These are phyloP conservation scores for Afroboletus lepidellus DNA, from an alignment of 1,284 basidiomycete genomes.

Conservation along the genomic window DNA sequence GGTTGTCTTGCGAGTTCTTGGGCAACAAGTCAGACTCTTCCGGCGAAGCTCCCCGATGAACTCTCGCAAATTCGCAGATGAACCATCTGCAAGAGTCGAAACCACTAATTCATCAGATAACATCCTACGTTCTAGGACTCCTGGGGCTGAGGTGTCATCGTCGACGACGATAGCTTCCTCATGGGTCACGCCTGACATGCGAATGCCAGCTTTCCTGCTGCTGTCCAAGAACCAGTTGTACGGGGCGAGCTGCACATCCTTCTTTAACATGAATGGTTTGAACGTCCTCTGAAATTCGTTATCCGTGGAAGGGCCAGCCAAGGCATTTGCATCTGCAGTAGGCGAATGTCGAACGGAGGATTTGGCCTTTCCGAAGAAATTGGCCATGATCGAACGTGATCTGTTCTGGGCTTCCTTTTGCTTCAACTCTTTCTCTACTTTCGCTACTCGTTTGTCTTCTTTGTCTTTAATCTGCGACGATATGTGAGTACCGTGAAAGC, in stretches of 20 bases:
- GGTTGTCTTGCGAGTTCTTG: slow-evolving; percentile 9
- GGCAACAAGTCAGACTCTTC: slow-evolving; percentile 1
- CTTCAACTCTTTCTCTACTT: slow-evolving; percentile 57
- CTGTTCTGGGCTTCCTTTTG: slow-evolving; percentile 65
- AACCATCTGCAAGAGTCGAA: neutral
- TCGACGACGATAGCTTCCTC: slow-evolving; percentile 56
- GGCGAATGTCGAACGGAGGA: slow-evolving; percentile 31
- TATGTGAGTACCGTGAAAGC: slow-evolving; percentile 5
- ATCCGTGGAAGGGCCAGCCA: slow-evolving; percentile 43
- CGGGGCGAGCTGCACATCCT: slow-evolving; percentile 67
- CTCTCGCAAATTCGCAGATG: slow-evolving; percentile 15
- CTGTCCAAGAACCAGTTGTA: slow-evolving; percentile 60
- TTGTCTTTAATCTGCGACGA: slow-evolving; percentile 59
- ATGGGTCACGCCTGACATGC: slow-evolving; percentile 25
- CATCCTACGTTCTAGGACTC: slow-evolving; percentile 20
- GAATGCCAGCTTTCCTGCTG: slow-evolving; percentile 30
- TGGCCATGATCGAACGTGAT: slow-evolving; percentile 72
- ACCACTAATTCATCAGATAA: neutral
- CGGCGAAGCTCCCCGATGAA: slow-evolving; percentile 17
- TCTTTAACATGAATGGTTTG: slow-evolving; percentile 74
- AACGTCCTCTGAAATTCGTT: slow-evolving; percentile 75
- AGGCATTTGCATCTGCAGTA: slow-evolving; percentile 33
- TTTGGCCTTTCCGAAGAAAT: slow-evolving; percentile 68
- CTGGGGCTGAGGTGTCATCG: slow-evolving; percentile 36
- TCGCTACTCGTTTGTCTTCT: slow-evolving; percentile 62